Evolutionary conservation across 2,329 filamentous ascomycete genomes (phyloP).

Genomic region (Cercospora zeae-maydis): DNA sequence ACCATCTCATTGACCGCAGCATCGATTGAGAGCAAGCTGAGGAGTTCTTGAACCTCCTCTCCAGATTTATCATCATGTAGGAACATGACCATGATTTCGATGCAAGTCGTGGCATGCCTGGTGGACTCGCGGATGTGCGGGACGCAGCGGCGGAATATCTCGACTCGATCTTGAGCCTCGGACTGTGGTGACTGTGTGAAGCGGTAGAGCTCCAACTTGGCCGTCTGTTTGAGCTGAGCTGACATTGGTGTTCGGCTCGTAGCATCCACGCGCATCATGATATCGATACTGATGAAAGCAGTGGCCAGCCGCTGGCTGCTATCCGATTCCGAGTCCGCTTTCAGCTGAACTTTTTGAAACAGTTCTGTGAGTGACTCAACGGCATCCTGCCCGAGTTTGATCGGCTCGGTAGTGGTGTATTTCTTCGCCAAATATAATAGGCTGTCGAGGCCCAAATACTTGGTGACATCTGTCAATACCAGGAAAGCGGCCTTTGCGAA

Average conservation of each 20-base stretch:
- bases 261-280: conserved; percentile 23
- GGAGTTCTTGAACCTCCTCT: conserved; percentile 22
- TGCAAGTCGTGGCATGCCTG: conserved; percentile 24
- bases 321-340: conserved; percentile 3
- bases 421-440: conserved; percentile 69
- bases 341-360: conserved; percentile 17
- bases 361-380: conserved; percentile 25
- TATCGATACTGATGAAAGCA: conserved; percentile 30
- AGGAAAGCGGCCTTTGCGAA: conserved; percentile 75
- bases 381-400: conserved; percentile 26
- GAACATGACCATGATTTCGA: conserved; percentile 27
- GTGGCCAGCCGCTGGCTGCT: conserved; percentile 18
- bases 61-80: conserved; percentile 8
- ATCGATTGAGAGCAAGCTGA: conserved; percentile 25
- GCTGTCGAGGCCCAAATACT: conserved; percentile 42
- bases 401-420: conserved; percentile 49
- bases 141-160: conserved; percentile 27
- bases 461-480: conserved; percentile 56
- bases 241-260: conserved; percentile 10
- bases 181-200: conserved; percentile 15
- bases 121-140: conserved; percentile 20
- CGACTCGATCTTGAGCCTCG: conserved; percentile 20
- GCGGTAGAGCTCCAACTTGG: conserved; percentile 22
- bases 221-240: conserved; percentile 20
- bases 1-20: conserved; percentile 40